These are phyloP conservation scores for Yamadazyma dendronema DNA, from an alignment of 1,139 yeast species.

Conservation along the genomic window DNA sequence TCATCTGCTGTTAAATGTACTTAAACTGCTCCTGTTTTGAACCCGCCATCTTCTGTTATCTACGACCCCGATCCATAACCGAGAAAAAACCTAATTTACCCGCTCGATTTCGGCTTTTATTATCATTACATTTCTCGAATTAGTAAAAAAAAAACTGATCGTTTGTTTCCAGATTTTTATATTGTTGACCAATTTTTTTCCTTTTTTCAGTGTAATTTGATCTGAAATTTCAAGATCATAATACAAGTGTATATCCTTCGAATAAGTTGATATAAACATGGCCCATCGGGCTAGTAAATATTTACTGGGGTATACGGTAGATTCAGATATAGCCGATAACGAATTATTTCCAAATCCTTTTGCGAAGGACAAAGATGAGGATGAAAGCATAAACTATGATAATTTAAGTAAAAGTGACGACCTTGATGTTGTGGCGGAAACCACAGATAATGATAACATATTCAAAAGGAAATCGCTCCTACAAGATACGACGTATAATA, in stretches of 20 bases:
- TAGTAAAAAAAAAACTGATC: conserved; percentile 1
- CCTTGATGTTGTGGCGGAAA: neutral
- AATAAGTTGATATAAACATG: conserved; percentile 6
- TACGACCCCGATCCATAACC: too few relatives aligned
- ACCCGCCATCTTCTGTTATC: too few relatives aligned
- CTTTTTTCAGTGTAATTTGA: too few relatives aligned
- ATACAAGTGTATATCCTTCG: too few relatives aligned
- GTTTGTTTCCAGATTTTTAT: neutral
- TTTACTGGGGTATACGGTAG: conserved; percentile 18
- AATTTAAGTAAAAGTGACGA: conserved; percentile 1
- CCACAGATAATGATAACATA: conserved; percentile 6
- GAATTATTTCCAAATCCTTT: conserved; percentile 16
- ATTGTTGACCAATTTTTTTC: neutral
- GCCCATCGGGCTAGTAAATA: conserved; percentile 17
- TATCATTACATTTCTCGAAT: conserved; percentile 1
- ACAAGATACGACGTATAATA: conserved; percentile 9
- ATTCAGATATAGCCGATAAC: conserved; percentile 15
- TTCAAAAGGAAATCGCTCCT: conserved; percentile 13
- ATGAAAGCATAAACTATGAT: conserved; percentile 9
- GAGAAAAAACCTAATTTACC: too few relatives aligned
- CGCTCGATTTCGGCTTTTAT: too few relatives aligned
- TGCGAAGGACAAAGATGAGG: conserved; percentile 8
- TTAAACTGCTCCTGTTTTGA: too few relatives aligned
- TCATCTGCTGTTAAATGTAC: too few relatives aligned
- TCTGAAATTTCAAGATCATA: neutral